Evolutionary conservation across 371 early-diverging fungal genomes (phyloP), one percentile per base, ranked within the genome.

Genomic region (Parasitella parasitica): DNA sequence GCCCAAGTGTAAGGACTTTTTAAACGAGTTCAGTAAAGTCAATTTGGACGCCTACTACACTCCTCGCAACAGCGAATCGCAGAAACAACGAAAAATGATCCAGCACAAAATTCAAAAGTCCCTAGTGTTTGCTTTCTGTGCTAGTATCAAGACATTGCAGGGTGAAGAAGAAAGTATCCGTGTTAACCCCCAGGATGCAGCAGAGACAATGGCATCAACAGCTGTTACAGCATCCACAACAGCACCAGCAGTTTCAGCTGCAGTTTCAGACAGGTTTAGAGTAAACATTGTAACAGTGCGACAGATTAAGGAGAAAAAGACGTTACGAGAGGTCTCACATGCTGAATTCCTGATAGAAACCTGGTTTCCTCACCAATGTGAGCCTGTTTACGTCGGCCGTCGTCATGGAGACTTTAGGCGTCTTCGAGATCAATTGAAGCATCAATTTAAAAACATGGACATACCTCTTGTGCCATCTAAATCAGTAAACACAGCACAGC

Each of bases 281-380:
- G 36, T 55, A n/a, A 59, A 59, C 41, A 63, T 63, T 50, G 61
- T 71, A 9, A 52, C 60, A 20, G 67, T 72, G n/a, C 30, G 75
- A 16, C 59, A 69, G 13, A 32, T 49, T 16, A 41, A 55, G 18
- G 66, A 63, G 48, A 75, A 67, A 28, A 60, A 59, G 36, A 59
- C 64, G 6, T 20, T 71, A 16, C 46, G 63, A 30, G 66, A 71
- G 9, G 52, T 59, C 9, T 27, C 61, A 12, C 78, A 76, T 39
- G 64, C 72, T 1, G 76, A 77, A 58, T 80, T 80, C 49, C 39
- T 80, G 20, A 61, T 80, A 28, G 59, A 72, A 22, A 71, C 76
- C 7, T 46, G 22, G 6, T 46, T 57, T 12, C 53, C 54, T 3
- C n/a, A 70, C 12, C 24, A 53, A n/a, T 26, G 38, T 6, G 57